Evolutionary conservation across 805 yeast species (phyloP), one percentile per base, ranked within the genome.

Genomic region (Candida nonsorbophila): DNA sequence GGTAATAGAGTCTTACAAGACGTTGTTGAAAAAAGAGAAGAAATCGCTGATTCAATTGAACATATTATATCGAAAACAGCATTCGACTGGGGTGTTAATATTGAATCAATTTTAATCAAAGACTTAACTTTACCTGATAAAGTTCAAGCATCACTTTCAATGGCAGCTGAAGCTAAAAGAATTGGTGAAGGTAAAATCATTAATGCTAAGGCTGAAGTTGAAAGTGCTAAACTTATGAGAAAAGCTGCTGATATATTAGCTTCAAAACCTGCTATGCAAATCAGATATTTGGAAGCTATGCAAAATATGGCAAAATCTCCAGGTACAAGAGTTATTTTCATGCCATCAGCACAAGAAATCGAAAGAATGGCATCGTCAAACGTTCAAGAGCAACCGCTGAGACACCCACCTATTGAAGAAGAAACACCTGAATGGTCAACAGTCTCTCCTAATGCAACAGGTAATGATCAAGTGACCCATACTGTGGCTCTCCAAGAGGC

Each of bases 171-270:
- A 61, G 79, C 84, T 23, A 74, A 74, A 58, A 63, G 87, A 53
- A 76, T 79, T 37, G 86, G 86, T 59, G 87, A 79, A 52, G 71
- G 79, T 46, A 79, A 79, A 66, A 79, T 79, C 47, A 79, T 79
- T 47, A 74, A 77, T 37, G 85, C 85, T 20, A 73, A 70, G 51
- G 84, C 85, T 12, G 87, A 79, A 58, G 85, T 79, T 29, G 87
- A 79, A 53, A 63, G 76, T 47, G 84, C 86, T 29, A 78, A 78
- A 52, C 67, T 78, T 41, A 79, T 79, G 85, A 71, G 87, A 60
- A 76, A 77, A 53, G 85, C 86, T 16, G 84, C 86, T 30, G 85
- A 79, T 53, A 77, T 79, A 34, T 68, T 79, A 46, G 80, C 82
- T 25, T 75, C 83, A 22, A 77, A 78, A 41, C 75, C 85, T 9